Base-by-base conservation (phyloP, 768 basidiomycete genomes). In the Lactifluus pinguis region DNA sequence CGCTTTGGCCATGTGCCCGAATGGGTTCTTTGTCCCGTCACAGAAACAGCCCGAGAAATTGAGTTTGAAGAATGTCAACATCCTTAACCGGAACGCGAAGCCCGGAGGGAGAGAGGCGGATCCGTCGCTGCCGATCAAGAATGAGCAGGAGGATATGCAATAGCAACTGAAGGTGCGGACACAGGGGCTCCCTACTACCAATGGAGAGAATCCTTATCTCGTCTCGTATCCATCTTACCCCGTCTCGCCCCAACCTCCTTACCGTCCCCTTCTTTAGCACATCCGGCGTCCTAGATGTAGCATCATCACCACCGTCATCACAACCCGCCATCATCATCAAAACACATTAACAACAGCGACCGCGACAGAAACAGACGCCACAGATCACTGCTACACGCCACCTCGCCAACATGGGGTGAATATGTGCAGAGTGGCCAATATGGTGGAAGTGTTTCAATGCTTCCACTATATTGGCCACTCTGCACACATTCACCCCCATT, bases 1-100 rank as follows among this genome's bases (percentile, higher is more conserved):
- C 59, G 54, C 72, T 63, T 53, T 72, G 67, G 54, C 70, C 60
- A 53, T 70, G 34, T 72, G 72, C 39, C 47, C 69, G 3, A 71
- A 71, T 29, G 76, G 75, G 11, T 79, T 78, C 66, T 64, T 75
- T 51, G 74, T 77, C 17, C 80, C 80, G 6, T 77, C 76, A 39
- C 69, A 66, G 44, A 71, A 76, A 61, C 74, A 76, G 36, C 69
- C 69, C 0, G 73, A 74, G 52, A 77, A 77, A 67, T 70, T 81
- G 68, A 72, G 70, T 17, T 21, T 59, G 45, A 53, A 21, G 44
- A 58, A 56, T 49, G 57, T 66, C 30, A 58, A 53, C n/a, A 49
- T 66, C 2, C 45, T 66, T 6, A 52, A 57, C n/a, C 55, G 63
- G 32, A 51, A 49, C n/a, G 60, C 57, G 32, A 55, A 61, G 59